Evolutionary conservation across 495 filamentous ascomycete species (phyloP), one percentile per base, ranked within the genome.

Genomic region (Chaetomidium leptoderma): DNA sequence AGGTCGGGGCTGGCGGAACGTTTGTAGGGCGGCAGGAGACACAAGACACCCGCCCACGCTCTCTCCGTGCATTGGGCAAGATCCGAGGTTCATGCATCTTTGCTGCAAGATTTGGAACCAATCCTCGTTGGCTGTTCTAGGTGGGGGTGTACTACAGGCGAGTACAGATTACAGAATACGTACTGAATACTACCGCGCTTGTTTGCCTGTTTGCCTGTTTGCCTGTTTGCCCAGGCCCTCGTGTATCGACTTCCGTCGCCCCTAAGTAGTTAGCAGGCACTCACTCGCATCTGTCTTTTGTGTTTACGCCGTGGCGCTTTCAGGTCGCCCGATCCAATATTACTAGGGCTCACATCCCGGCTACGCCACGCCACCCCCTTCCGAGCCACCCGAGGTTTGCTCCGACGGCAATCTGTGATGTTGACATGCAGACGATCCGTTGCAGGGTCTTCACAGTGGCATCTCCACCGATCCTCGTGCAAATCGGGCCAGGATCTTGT

Each of bases 341-440:
- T 9, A 11, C 19, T 6, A 14, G 23, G 23, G 43, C 43, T 7
- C 5, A 29, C 24, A 45, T 9, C 45, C 26, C 10, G 29, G 32
- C 16, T 13, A 16, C 6, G 32, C 47, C 30, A 36, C 17, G 47
- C 47, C 47, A 36, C 47, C 3, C 30, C n/a, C 9, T 40, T 27
- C 32, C 36, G 23, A 30, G n/a, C 13, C 50, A 32, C 21, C 33
- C 35, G 35, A 35, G 27, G 29, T 39, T 40, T 39, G 21, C 26
- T 24, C 37, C 30, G 30, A 26, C 36, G 27, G n/a, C 19, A 27
- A 2, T 1, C 35, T 29, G 14, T 10, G 36, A 53, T 53, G 37
- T 32, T 53, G 50, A 43, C 36, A 43, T 42, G 37, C 36, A 37
- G 35, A 14, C 33, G 36, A 53, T 53, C 50, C 21, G 26, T 30